These are phyloP conservation scores for Blastobotrys chiropterorum DNA, from an alignment of 805 yeast genomes.

Conservation along the genomic window DNA sequence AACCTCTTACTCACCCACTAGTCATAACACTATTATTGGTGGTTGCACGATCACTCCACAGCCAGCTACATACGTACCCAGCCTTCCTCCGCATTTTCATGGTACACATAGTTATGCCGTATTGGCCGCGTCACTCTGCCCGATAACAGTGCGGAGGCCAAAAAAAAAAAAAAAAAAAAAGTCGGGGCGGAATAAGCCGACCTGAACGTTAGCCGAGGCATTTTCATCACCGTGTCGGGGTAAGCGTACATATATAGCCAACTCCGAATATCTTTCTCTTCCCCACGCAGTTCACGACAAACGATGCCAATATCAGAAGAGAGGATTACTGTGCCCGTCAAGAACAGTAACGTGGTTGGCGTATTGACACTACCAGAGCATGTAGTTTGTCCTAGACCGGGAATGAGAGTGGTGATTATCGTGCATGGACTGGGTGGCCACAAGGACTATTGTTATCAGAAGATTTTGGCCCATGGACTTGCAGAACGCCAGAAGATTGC, in stretches of 20 bases:
- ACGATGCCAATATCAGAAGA: neutral
- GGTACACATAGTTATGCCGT: too few relatives aligned
- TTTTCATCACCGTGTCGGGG: too few relatives aligned
- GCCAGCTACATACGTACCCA: too few relatives aligned
- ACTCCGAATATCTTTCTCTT: neutral
- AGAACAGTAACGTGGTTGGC: slow-evolving; percentile 9
- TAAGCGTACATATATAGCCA: neutral
- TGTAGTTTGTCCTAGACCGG: neutral
- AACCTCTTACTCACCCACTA: too few relatives aligned
- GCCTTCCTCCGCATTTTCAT: too few relatives aligned
- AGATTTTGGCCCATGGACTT: slow-evolving; percentile 51
- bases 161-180: too few relatives aligned
- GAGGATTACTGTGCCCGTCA: slow-evolving; percentile 2
- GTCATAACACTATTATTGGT: too few relatives aligned
- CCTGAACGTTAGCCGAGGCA: too few relatives aligned
- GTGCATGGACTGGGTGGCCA: slow-evolving; percentile 88
- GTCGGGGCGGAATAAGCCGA: neutral
- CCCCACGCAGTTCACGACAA: neutral
- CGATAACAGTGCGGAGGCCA: neutral
- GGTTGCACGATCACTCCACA: too few relatives aligned
- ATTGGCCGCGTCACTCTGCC: too few relatives aligned
- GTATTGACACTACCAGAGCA: slow-evolving; percentile 12
- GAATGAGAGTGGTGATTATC: slow-evolving; percentile 44
- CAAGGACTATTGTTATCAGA: slow-evolving; percentile 70
- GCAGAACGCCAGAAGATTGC: slow-evolving; percentile 55